phyloP scores from a whole-genome alignment of 805 yeast genomes.

The Monosporozyma aquatica region DNA sequence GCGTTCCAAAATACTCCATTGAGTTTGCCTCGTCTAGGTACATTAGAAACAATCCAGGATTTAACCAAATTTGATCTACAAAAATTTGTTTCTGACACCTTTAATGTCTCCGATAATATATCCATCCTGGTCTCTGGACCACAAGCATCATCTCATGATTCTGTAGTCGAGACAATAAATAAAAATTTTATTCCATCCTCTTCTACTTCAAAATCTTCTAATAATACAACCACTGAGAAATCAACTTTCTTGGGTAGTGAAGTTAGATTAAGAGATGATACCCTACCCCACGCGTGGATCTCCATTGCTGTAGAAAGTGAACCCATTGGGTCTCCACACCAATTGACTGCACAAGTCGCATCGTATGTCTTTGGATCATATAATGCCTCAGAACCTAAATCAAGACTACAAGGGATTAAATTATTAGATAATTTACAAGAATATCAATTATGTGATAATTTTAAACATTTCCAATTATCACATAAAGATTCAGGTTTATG shows the following conservation, averaged over 20 bases:
- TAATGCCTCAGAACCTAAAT: constrained; percentile 44
- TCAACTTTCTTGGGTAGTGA: constrained; percentile 78
- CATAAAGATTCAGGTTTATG: constrained; percentile 75
- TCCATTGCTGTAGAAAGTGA: constrained; percentile 72
- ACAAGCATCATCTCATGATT: constrained; percentile 45
- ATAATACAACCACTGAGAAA: constrained; percentile 33
- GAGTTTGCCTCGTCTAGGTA: constrained; percentile 70
- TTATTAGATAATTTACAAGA: constrained; percentile 60
- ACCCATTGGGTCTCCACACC: constrained; percentile 51
- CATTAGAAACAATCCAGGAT: constrained; percentile 50
- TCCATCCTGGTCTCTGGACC: constrained; percentile 51
- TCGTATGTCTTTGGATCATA: constrained; percentile 52
- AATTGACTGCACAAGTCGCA: constrained; percentile 65
- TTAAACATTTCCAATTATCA: constrained; percentile 60
- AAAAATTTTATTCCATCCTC: too few relatives aligned
- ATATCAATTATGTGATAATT: constrained; percentile 64
- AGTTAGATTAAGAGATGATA: constrained; percentile 82
- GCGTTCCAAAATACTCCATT: constrained; percentile 84
- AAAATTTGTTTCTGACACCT: constrained; percentile 47
- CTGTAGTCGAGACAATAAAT: constrained; percentile 57
- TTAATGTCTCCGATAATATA: constrained; percentile 21
- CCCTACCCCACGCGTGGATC: constrained; percentile 70
- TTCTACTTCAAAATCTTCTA: background rate
- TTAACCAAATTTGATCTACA: constrained; percentile 51
- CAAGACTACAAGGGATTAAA: constrained; percentile 57